Conservation (phyloP, 768 basidiomycete species). For the Ramaria sp. region DNA sequence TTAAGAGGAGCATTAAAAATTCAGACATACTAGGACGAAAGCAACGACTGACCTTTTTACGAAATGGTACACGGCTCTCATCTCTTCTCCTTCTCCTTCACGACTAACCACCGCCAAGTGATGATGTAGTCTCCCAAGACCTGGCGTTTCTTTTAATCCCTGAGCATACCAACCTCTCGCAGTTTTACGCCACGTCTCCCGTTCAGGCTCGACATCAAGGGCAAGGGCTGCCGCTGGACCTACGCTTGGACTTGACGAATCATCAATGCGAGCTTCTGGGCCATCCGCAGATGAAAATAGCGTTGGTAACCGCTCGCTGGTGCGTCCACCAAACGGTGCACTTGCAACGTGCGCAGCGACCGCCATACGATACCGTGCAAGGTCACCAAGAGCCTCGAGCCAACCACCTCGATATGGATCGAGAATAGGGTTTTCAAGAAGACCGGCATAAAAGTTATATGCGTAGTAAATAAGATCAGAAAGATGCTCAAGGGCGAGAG, state of each 20-base stretch:
- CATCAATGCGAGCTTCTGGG: slow-evolving; percentile 47
- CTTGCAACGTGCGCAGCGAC: slow-evolving; percentile 74
- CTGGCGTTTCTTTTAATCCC: slow-evolving; percentile 81
- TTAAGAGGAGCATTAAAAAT: slow-evolving; percentile 3
- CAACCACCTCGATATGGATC: slow-evolving; percentile 66
- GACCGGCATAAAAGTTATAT: slow-evolving; percentile 85
- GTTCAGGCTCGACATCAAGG: slow-evolving; percentile 81
- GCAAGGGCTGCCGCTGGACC: slow-evolving; percentile 74
- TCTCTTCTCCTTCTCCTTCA: slow-evolving; percentile 73
- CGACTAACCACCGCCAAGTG: slow-evolving; percentile 82
- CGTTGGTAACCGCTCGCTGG: slow-evolving; percentile 14
- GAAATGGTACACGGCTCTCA: slow-evolving; percentile 86
- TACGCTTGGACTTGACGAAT: slow-evolving; percentile 64
- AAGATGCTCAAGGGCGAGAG: slow-evolving; percentile 76
- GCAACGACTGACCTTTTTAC: slow-evolving; percentile 65
- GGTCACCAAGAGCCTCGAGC: slow-evolving; percentile 95
- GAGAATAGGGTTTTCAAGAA: slow-evolving; percentile 74
- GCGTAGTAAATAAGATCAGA: slow-evolving; percentile 94
- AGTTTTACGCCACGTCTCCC: slow-evolving; percentile 83
- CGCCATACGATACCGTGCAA: slow-evolving; percentile 90
- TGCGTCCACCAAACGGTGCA: slow-evolving; percentile 25
- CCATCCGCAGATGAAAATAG: slow-evolving; percentile 21
- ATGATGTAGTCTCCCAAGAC: slow-evolving; percentile 91
- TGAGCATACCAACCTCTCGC: slow-evolving; percentile 90
- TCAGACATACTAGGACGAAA: slow-evolving; percentile 4